Evolutionary conservation across 768 basidiomycete species (phyloP).

Genomic region (Trametes elegans): DNA sequence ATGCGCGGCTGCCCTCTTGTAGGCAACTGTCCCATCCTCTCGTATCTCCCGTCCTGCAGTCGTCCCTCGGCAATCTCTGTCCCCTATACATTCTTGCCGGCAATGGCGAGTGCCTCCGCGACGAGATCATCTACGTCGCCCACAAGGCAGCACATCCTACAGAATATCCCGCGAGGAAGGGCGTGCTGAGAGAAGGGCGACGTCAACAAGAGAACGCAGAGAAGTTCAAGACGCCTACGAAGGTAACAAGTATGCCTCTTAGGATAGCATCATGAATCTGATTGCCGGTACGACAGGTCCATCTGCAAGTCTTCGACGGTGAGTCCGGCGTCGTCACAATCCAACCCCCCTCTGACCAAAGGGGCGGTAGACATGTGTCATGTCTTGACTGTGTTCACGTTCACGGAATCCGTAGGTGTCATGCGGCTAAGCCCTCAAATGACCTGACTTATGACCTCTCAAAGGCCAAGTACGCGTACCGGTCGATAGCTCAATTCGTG

Average conservation of each 20-base stretch:
- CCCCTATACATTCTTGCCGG: constrained; percentile 74
- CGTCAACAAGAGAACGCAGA: constrained; percentile 53
- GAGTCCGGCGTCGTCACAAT: no score
- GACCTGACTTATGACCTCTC: background rate
- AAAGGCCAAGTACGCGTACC: constrained; percentile 60
- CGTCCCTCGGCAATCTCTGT: constrained; percentile 72
- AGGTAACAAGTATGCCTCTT: no score
- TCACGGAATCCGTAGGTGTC: constrained; percentile 50
- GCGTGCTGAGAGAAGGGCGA: constrained; percentile 43
- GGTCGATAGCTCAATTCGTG: constrained; percentile 55
- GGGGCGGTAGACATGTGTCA: constrained; percentile 80
- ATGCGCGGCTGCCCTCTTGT: background rate
- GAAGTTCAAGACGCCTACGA: constrained; percentile 51
- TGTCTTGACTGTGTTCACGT: constrained; percentile 71
- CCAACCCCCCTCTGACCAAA: constrained; percentile 1
- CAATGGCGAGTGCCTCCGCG: constrained; percentile 70
- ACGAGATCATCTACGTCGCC: constrained; percentile 76
- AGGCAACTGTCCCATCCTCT: constrained; percentile 66
- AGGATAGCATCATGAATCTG: no score
- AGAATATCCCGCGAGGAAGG: constrained; percentile 56
- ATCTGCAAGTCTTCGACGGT: constrained; percentile 77
- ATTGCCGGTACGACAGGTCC: constrained; percentile 57
- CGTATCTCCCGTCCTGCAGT: constrained; percentile 70
- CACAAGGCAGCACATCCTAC: constrained; percentile 78
- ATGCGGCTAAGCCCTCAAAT: background rate